Conservation (phyloP, 2,329 filamentous ascomycete species). For the Tolypocladium tundrense region DNA sequence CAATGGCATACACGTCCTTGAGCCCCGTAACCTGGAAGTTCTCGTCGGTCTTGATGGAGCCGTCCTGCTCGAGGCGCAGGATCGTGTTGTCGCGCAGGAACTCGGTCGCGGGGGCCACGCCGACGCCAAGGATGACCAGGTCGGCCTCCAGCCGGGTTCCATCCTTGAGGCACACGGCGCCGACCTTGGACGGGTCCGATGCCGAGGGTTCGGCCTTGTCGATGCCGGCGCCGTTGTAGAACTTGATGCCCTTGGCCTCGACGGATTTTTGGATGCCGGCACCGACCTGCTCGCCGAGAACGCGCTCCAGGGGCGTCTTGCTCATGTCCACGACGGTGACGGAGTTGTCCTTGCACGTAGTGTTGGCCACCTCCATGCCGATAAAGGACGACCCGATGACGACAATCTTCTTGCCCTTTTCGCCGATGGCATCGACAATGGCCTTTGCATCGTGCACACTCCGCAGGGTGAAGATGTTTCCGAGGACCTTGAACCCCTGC, state of each 20-base stretch:
- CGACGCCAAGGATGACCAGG: slow-evolving; percentile 83
- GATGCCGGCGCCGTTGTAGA: slow-evolving; percentile 71
- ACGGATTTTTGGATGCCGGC: slow-evolving; percentile 67
- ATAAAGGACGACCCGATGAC: slow-evolving; percentile 93
- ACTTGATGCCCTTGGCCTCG: slow-evolving; percentile 82
- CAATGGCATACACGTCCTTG: slow-evolving; percentile 81
- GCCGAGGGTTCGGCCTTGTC: slow-evolving; percentile 69
- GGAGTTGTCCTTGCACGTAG: slow-evolving; percentile 66
- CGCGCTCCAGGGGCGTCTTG: slow-evolving; percentile 68
- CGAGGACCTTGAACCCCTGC: slow-evolving; percentile 74
- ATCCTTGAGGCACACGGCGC: slow-evolving; percentile 73
- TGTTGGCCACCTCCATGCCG: slow-evolving; percentile 92
- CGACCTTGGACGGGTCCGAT: slow-evolving; percentile 61
- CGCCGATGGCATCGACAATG: slow-evolving; percentile 71
- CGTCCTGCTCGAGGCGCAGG: slow-evolving; percentile 67
- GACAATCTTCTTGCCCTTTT: slow-evolving; percentile 83
- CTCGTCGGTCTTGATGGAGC: slow-evolving; percentile 75
- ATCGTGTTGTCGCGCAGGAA: slow-evolving; percentile 65
- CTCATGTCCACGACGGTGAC: slow-evolving; percentile 89
- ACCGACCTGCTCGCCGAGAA: slow-evolving; percentile 76
- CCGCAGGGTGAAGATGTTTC: slow-evolving; percentile 80
- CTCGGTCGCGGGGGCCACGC: slow-evolving; percentile 75
- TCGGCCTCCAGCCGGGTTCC: slow-evolving; percentile 79
- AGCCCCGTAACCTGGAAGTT: slow-evolving; percentile 66
- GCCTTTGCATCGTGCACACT: slow-evolving; percentile 65